Conservation (phyloP, 345 rosid genomes). For the Turnera subulata region DNA sequence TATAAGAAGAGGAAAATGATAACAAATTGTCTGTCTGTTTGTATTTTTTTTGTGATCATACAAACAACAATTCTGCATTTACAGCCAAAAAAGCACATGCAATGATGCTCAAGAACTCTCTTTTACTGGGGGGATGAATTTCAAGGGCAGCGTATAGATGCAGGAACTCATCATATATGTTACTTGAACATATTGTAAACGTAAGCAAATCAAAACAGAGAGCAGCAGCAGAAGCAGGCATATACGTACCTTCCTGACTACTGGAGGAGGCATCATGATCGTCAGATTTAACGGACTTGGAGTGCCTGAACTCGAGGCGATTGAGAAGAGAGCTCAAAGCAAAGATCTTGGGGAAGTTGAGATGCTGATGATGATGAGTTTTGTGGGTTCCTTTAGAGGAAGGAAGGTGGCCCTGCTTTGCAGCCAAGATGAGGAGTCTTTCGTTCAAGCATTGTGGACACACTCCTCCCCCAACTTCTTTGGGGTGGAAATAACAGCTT, state of each 20-base stretch:
- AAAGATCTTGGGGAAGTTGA: slow-evolving; percentile 24
- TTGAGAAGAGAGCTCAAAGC: slow-evolving; percentile 65
- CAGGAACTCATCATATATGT: too few species aligned
- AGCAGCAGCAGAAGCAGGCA: background rate
- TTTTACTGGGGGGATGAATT: too few species aligned
- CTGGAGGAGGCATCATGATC: slow-evolving; percentile 47
- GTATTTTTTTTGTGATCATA: too few species aligned
- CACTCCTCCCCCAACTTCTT: slow-evolving; percentile 55
- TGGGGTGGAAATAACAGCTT: slow-evolving; percentile 78
- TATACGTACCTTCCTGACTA: slow-evolving; percentile 72
- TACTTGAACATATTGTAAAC: too few species aligned
- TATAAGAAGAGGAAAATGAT: too few species aligned
- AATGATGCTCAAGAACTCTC: too few species aligned
- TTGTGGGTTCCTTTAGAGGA: slow-evolving; percentile 34
- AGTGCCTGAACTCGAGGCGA: slow-evolving; percentile 63
- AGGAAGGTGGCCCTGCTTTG: slow-evolving; percentile 48
- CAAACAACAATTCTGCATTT: too few species aligned
- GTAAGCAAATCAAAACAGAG: too few species aligned
- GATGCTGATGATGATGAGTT: too few species aligned
- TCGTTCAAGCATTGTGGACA: slow-evolving; percentile 80
- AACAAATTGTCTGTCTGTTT: too few species aligned
- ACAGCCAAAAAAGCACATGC: too few species aligned
- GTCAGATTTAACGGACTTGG: slow-evolving; percentile 41
- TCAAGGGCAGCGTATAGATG: too few species aligned
- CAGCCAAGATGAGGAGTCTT: slow-evolving; percentile 75